Evolutionary conservation across 2,329 filamentous ascomycete genomes (phyloP).

Genomic region (Xylaria hypoxylon): DNA sequence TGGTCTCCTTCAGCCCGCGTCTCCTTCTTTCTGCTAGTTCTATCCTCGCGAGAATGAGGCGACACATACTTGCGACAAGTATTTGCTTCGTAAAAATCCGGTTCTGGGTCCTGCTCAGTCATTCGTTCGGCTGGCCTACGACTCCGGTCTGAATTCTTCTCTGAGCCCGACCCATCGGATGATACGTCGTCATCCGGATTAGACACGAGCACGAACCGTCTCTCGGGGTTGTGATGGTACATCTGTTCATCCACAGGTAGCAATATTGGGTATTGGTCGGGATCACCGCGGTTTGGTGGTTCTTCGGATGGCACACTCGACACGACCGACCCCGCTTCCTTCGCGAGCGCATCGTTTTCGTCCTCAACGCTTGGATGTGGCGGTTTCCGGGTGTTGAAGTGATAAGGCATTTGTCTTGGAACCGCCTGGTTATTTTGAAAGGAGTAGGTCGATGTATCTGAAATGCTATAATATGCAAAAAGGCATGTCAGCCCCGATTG

Average conservation of each 20-base stretch:
- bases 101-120: constrained; percentile 39
- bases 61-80: constrained; percentile 56
- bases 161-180: constrained; percentile 41
- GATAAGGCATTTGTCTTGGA: constrained; percentile 42
- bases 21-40: constrained; percentile 42
- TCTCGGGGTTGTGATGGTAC: constrained; percentile 69
- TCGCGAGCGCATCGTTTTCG: constrained; percentile 70
- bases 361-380: constrained; percentile 77
- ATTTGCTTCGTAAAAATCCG: constrained; percentile 56
- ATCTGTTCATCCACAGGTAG: constrained; percentile 62
- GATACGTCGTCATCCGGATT: constrained; percentile 51
- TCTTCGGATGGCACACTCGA: constrained; percentile 61
- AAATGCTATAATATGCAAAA: constrained; percentile 38
- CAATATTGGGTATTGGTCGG: constrained; percentile 77
- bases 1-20: constrained; percentile 41
- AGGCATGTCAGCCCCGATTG: constrained; percentile 27
- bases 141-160: constrained; percentile 36
- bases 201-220: constrained; percentile 71
- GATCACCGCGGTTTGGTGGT: constrained; percentile 69
- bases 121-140: constrained; percentile 39
- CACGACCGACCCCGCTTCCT: constrained; percentile 63
- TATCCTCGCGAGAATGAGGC: constrained; percentile 48
- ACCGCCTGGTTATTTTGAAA: constrained; percentile 42
- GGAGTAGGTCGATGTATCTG: constrained; percentile 37
- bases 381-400: constrained; percentile 56